Evolutionary conservation across 345 rosid species (phyloP).

Genomic region (Litchi chinensis): DNA sequence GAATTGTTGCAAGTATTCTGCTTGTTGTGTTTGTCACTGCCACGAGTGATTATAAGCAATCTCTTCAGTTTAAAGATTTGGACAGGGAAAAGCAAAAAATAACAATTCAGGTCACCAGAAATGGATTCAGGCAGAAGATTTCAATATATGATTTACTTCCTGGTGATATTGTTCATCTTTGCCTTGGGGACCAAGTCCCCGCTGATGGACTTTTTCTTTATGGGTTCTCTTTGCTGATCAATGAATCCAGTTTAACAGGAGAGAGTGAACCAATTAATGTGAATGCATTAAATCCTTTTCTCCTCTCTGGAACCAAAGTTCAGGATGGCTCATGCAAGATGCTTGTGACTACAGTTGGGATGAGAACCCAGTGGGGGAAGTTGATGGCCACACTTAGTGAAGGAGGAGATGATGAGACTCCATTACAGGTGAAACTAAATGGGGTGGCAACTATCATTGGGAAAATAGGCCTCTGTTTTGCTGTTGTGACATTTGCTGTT

Average conservation of each 20-base stretch:
- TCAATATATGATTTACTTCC: conserved; percentile 74
- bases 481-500: conserved; percentile 77
- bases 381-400: conserved; percentile 80
- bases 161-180: conserved; percentile 75
- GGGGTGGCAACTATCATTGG: conserved; percentile 85
- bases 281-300: conserved; percentile 50
- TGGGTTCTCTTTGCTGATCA: conserved; percentile 58
- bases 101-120: conserved; percentile 60
- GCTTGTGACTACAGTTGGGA: conserved; percentile 86
- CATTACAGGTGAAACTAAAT: conserved; percentile 79
- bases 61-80: conserved; percentile 72
- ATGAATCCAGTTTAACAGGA: conserved; percentile 76
- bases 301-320: conserved; percentile 78
- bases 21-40: conserved; percentile 76
- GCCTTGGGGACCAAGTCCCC: conserved; percentile 76
- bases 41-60: conserved; percentile 68
- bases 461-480: conserved; percentile 74
- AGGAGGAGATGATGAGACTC: conserved; percentile 84
- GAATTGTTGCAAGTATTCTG: conserved; percentile 65
- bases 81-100: conserved; percentile 66
- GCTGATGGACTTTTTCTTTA: conserved; percentile 76
- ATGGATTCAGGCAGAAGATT: conserved; percentile 52
- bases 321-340: conserved; percentile 79
- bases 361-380: conserved; percentile 92
- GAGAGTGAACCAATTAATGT: conserved; percentile 63